A percentile compares a stretch with the other conserved stretches of the same genome.
These are phyloP conservation scores for Takashimella tepidaria DNA, from an alignment of 1,284 basidiomycete genomes.

Conservation along the genomic window DNA sequence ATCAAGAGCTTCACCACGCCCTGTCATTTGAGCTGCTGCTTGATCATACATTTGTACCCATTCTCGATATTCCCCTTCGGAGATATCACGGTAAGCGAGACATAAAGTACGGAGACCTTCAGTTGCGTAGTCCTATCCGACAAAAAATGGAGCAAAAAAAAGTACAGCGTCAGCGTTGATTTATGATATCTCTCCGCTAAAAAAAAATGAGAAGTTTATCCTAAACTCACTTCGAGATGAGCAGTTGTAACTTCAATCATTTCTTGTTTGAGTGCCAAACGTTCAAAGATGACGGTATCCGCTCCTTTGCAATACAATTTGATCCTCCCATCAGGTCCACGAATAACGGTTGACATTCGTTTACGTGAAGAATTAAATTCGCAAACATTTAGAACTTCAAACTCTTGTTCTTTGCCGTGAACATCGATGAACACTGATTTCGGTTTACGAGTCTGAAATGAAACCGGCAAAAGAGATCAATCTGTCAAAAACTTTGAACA, in stretches of 20 bases:
- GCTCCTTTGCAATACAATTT: slow-evolving; percentile 97
- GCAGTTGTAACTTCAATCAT: slow-evolving; percentile 80
- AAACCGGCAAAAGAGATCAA: no score
- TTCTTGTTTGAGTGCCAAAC: slow-evolving; percentile 69
- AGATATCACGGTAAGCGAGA: slow-evolving; percentile 85
- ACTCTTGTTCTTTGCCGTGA: slow-evolving; percentile 68
- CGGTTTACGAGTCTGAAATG: slow-evolving; percentile 80
- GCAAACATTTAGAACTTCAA: slow-evolving; percentile 91
- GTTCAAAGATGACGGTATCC: slow-evolving; percentile 92
- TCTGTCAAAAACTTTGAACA: slow-evolving; percentile 3
- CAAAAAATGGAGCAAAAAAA: slow-evolving; percentile 8
- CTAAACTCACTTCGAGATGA: slow-evolving; percentile 82
- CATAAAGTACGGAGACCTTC: slow-evolving; percentile 97
- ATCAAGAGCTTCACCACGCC: slow-evolving; percentile 88
- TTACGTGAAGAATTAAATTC: slow-evolving; percentile 98
- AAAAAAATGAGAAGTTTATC: no score
- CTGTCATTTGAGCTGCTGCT: slow-evolving; percentile 87
- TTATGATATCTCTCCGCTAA: slow-evolving; percentile 1
- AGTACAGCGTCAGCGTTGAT: not conserved
- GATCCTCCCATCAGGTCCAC: slow-evolving; percentile 82
- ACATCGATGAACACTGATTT: slow-evolving; percentile 88
- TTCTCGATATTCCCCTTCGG: slow-evolving; percentile 81
- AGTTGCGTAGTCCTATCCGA: slow-evolving; percentile 96
- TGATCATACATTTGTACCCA: slow-evolving; percentile 86
- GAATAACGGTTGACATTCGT: slow-evolving; percentile 92